Evolutionary conservation across 352 stramenopile genomes (phyloP).

Genomic region (Phytopythium mirpurense): DNA sequence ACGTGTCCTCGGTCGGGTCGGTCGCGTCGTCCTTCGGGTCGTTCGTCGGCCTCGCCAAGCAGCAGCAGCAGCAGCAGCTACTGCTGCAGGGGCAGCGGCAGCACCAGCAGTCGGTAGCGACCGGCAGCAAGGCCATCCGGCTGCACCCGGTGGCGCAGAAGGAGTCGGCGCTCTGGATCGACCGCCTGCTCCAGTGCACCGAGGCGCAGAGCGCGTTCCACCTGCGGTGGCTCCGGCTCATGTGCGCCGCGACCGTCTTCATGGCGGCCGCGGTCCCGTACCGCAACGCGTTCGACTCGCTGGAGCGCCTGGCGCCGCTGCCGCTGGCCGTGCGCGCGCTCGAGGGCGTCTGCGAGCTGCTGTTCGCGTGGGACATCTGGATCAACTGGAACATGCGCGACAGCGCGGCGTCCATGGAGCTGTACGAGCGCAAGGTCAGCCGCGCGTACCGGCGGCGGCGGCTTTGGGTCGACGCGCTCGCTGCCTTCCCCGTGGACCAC

Average conservation of each 20-base stretch:
- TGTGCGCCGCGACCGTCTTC: constrained; percentile 25
- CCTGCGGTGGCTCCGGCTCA: constrained; percentile 29
- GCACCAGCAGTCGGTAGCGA: background rate
- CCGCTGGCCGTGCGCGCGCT: constrained; percentile 18
- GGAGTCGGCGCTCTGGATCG: constrained; percentile 35
- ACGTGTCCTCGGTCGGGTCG: background rate
- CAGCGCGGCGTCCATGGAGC: constrained; percentile 33
- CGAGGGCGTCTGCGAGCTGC: constrained; percentile 35
- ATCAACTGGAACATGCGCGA: constrained; percentile 54
- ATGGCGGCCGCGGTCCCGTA: constrained; percentile 42
- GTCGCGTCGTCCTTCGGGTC: background rate
- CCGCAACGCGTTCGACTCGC: constrained; percentile 32
- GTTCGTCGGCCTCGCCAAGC: background rate
- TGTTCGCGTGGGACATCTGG: constrained; percentile 56
- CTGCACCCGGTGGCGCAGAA: constrained; percentile 6
- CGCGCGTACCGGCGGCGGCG: constrained; percentile 29
- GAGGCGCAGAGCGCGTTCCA: constrained; percentile 39
- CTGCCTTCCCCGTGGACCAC: constrained; percentile 49
- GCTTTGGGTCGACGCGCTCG: constrained; percentile 33
- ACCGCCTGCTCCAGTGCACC: constrained; percentile 33
- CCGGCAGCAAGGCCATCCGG: constrained; percentile 2
- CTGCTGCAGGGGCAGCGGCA: background rate
- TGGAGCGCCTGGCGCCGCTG: constrained; percentile 17
- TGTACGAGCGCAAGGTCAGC: constrained; percentile 41
- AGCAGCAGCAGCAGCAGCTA: background rate